A percentile compares a stretch with the other conserved stretches of the same genome.
These are phyloP conservation scores for Carex myosuroides DNA, from an alignment of 176 grass and related monocot genomes.

Conservation along the genomic window DNA sequence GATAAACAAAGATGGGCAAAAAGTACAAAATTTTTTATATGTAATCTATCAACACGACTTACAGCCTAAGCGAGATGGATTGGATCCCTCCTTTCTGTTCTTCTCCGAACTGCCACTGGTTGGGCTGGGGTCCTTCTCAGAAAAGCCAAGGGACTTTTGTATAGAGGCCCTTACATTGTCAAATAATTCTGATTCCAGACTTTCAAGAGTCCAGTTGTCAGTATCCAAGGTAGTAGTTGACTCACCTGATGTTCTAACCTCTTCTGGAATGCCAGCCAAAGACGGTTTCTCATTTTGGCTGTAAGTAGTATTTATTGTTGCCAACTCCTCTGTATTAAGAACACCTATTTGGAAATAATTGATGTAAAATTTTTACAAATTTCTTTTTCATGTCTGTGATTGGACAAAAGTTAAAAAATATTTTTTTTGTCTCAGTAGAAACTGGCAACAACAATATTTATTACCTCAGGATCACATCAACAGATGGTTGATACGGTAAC, in stretches of 20 bases:
- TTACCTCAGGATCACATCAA: not conserved
- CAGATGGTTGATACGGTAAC: not conserved
- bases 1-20: not conserved
- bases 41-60: constrained; percentile 14
- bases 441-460: not conserved
- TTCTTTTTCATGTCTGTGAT: not conserved
- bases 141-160: constrained; percentile 58
- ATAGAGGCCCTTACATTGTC: constrained; percentile 63
- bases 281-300: constrained; percentile 29
- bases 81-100: constrained; percentile 3
- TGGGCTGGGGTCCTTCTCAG: constrained; percentile 26
- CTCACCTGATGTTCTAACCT: constrained; percentile 49
- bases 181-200: constrained; percentile 62
- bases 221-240: constrained; percentile 51
- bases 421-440: not conserved
- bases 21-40: not conserved
- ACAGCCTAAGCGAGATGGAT: constrained; percentile 29
- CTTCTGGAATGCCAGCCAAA: constrained; percentile 58
- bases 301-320: constrained; percentile 60
- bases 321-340: constrained; percentile 65
- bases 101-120: constrained; percentile 13
- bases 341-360: constrained; percentile 40
- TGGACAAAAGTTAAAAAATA: not conserved
- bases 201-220: constrained; percentile 51
- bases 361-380: not conserved